Evolutionary conservation across 2,329 filamentous ascomycete genomes (phyloP), one percentile per base, ranked within the genome.

Genomic region (Apiospora hydei): DNA sequence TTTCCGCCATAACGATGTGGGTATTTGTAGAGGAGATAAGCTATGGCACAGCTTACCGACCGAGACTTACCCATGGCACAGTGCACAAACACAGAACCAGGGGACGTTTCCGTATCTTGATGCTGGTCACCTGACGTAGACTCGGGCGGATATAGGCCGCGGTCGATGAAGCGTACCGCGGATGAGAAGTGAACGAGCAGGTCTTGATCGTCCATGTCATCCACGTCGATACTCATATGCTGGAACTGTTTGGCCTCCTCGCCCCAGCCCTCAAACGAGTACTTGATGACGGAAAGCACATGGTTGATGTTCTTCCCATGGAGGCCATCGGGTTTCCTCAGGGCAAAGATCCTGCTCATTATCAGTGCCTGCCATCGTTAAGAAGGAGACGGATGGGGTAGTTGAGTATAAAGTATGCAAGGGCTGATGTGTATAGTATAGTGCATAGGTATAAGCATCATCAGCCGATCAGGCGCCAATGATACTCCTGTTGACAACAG

Each of bases 11-110:
- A 89, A 71, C 85, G 86, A 47, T 86, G 81, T 6, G 89, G 88
- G 76, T 90, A 87, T 76, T 88, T 89, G 82, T 89, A 91, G 75
- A 98, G 92, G 69, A 98, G 86, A 82, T 95, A 98, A 73, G 96
- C 96, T 72, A 97, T 88, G 71, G 94, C 88, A 75, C 94, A 90
- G 44, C 94, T 92, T 76, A 96, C 93, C 67, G 96, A 98, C 72
- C 96, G 93, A 46, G 95, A 98, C 84, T 97, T 97, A 70, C 96
- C 96, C 91, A 98, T 98, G 30, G 95, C 96, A 87, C 96, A 98
- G 83, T 88, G 86, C 13, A 91, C 88, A 71, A 87, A 88, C 41
- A 91, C 88, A 18, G 83, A 87, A 41, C 84, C 84, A 26, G 75
- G 71, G 1, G 71, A 72, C 6, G 71, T 46, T 53, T 70, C 71